Percentiles rank a stretch among this genome's conserved stretches.
phyloP scores from a whole-genome alignment of 2,329 filamentous ascomycete species.

The Hypoxylon sp. region DNA sequence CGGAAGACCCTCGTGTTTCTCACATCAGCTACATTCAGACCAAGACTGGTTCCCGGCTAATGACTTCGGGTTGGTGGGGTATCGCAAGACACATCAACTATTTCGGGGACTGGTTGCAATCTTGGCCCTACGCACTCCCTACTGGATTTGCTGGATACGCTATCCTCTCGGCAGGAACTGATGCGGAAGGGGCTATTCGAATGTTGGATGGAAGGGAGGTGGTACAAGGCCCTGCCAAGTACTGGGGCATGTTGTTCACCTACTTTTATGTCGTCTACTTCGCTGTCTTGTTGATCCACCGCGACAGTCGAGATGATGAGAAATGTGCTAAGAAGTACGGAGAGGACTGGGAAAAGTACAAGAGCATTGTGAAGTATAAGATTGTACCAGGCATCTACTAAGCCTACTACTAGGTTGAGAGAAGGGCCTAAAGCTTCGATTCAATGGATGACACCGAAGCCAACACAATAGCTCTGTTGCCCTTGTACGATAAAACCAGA shows the following conservation, averaged over 20 bases:
- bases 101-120: constrained; percentile 92
- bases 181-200: constrained; percentile 62
- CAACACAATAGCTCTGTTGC: background rate
- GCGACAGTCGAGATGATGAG: constrained; percentile 86
- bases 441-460: background rate
- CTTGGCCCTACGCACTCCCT: constrained; percentile 88
- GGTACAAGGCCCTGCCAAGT: constrained; percentile 75
- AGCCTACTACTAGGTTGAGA: constrained; percentile 1
- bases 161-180: constrained; percentile 65
- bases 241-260: constrained; percentile 87
- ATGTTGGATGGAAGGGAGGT: constrained; percentile 70
- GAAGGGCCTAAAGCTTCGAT: background rate
- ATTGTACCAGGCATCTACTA: constrained; percentile 89
- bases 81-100: constrained; percentile 94
- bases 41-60: constrained; percentile 78
- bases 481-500: too few relatives aligned
- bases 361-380: constrained; percentile 78
- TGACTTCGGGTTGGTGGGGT: constrained; percentile 94
- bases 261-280: constrained; percentile 98
- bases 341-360: constrained; percentile 90
- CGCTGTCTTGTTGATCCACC: constrained; percentile 83
- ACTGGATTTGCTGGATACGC: constrained; percentile 85
- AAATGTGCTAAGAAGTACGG: constrained; percentile 94
- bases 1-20: constrained; percentile 77
- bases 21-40: constrained; percentile 90